phyloP scores from a whole-genome alignment of 257 asterid genomes.

The Solanum pimpinellifolium region DNA sequence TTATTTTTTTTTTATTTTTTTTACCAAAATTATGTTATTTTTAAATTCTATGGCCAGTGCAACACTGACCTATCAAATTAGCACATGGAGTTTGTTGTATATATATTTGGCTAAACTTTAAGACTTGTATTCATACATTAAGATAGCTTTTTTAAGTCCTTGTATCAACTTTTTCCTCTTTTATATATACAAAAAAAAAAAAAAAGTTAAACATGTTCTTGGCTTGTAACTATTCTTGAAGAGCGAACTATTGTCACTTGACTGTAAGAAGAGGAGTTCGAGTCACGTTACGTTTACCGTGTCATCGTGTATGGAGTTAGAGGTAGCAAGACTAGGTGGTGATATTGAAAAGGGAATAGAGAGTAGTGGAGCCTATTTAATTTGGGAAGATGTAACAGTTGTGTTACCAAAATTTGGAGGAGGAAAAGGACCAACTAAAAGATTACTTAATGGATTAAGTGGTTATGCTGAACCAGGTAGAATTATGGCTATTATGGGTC shows the following conservation, averaged over 20 bases:
- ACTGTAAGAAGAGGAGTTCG: too few relatives aligned
- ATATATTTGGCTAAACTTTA: not conserved
- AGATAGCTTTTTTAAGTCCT: not conserved
- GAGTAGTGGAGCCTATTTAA: slow-evolving; percentile 25
- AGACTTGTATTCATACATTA: not conserved
- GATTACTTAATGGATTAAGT: slow-evolving; percentile 45
- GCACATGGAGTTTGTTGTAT: not conserved
- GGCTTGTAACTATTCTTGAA: not conserved
- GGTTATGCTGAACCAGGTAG: slow-evolving; percentile 83
- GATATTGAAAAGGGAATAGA: slow-evolving; percentile 13
- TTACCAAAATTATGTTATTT: not conserved
- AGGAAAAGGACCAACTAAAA: slow-evolving; percentile 51
- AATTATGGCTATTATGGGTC: slow-evolving; percentile 89
- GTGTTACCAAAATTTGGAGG: slow-evolving; percentile 57
- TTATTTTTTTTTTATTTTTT: not conserved
- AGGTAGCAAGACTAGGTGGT: not conserved
- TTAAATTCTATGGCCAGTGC: not conserved
- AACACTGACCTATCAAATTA: not conserved
- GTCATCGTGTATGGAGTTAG: not conserved
- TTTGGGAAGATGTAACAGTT: slow-evolving; percentile 70
- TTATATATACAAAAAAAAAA: not conserved
- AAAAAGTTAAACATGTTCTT: not conserved
- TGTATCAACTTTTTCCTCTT: not conserved
- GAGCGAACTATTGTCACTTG: not conserved
- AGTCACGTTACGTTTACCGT: too few relatives aligned